Percentiles rank a stretch among this genome's conserved stretches.
Evolutionary conservation across 768 basidiomycete species (phyloP).

Genomic region (Tylopilus sp.): DNA sequence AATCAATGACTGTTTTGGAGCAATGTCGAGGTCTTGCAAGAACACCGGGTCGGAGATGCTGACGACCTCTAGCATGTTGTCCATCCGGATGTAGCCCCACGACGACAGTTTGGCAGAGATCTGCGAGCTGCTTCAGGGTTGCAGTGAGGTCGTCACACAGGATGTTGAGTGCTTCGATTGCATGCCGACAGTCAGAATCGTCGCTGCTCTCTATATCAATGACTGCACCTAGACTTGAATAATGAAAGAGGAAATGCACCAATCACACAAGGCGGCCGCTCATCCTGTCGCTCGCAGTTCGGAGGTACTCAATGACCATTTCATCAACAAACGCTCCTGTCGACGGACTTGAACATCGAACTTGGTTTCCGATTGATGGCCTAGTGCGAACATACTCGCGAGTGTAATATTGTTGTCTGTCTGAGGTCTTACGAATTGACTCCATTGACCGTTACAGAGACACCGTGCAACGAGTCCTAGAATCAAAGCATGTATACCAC

Average conservation of each 20-base stretch:
- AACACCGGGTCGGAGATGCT: constrained; percentile 48
- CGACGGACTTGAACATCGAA: constrained; percentile 57
- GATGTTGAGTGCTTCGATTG: constrained; percentile 61
- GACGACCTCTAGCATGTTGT: constrained; percentile 67
- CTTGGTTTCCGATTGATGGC: constrained; percentile 50
- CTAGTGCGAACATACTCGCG: constrained; percentile 51
- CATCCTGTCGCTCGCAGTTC: constrained; percentile 66
- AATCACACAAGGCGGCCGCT: constrained; percentile 53
- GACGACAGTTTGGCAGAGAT: constrained; percentile 66
- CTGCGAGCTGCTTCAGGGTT: constrained; percentile 61
- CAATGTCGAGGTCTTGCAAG: constrained; percentile 63
- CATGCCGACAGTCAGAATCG: constrained; percentile 72
- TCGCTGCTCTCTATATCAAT: constrained; percentile 40
- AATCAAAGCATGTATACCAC: constrained; percentile 78
- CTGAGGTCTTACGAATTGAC: constrained; percentile 53
- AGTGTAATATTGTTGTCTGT: constrained; percentile 63
- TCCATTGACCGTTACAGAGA: constrained; percentile 60
- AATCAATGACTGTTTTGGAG: constrained; percentile 67
- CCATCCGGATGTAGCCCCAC: constrained; percentile 63
- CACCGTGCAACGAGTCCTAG: constrained; percentile 70
- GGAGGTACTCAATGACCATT: constrained; percentile 64
- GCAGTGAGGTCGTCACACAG: constrained; percentile 59
- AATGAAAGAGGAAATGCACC: constrained; percentile 35
- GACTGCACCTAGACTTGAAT: not conserved
- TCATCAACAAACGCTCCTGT: constrained; percentile 56